A percentile compares a stretch with the other conserved stretches of the same genome.
These are phyloP conservation scores for Plasmodium berghei DNA, from an alignment of 169 alveolate genomes.

Conservation along the genomic window DNA sequence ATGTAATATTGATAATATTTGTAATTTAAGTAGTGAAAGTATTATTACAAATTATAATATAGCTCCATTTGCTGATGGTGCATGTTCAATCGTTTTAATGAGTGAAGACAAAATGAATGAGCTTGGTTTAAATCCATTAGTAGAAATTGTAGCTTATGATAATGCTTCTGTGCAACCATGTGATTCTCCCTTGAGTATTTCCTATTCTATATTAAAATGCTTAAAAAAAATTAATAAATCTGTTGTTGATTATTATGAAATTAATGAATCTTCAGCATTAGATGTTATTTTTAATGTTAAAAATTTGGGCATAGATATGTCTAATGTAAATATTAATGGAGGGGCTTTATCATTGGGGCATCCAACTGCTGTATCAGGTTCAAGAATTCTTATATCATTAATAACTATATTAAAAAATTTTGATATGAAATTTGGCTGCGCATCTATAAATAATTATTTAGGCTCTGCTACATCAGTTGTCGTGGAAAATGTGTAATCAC, in stretches of 20 bases:
- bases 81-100: constrained; percentile 66
- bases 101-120: constrained; percentile 67
- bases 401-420: constrained; percentile 78
- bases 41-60: constrained; percentile 52
- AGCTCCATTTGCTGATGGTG: constrained; percentile 76
- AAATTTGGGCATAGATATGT: constrained; percentile 70
- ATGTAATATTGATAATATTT: constrained; percentile 61
- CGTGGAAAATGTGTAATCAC: constrained; percentile 61
- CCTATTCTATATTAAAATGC: constrained; percentile 52
- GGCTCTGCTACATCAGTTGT: constrained; percentile 81
- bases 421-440: constrained; percentile 81
- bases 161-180: constrained; percentile 73
- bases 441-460: constrained; percentile 75
- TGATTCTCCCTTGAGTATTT: constrained; percentile 73
- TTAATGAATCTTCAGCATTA: constrained; percentile 80
- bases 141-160: constrained; percentile 76
- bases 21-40: constrained; percentile 59
- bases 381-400: constrained; percentile 78
- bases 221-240: constrained; percentile 43
- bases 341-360: constrained; percentile 80
- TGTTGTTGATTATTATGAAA: constrained; percentile 80
- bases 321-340: constrained; percentile 81
- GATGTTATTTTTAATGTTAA: constrained; percentile 76
- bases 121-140: constrained; percentile 68
- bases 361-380: constrained; percentile 84